Evolutionary conservation across 2,329 filamentous ascomycete species (phyloP), one percentile per base, ranked within the genome.

Genomic region (Sclerotinia minor): DNA sequence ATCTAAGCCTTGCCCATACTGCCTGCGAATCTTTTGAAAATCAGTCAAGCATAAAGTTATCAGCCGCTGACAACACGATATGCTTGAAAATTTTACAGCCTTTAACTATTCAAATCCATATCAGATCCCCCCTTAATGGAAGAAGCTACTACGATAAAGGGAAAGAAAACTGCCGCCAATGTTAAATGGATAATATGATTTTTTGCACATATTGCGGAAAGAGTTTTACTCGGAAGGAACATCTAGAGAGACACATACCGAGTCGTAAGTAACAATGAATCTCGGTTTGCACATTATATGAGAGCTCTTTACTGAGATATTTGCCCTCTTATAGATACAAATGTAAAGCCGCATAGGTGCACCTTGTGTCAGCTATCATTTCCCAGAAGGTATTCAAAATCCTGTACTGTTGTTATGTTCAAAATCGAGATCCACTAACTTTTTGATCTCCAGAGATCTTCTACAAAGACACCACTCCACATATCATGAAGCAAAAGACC

Each of bases 181-280:
- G 45, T 61, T 67, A 63, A 53, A 67, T 67, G 65, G 65, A 67
- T 57, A 72, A 65, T 66, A 80, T 80, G 79, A 78, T 85, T 60
- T 85, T 79, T 73, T 85, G 83, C 71, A 79, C 83, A 24, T 85
- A 85, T 72, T 85, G 83, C 73, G 83, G 83, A 67, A 84, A 83
- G 77, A 78, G 77, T 72, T 85, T 85, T 75, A 84, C 82, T 61
- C 80, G 83, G 72, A 85, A 85, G 74, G 83, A 85, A 71, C 83
- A 85, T 73, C 75, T 85, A n/a, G 83, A 85, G 71, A 80, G 83
- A 70, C 83, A 85, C 69, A 80, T 85, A 52, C 82, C 83, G 13
- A 82, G 75, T 66, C 83, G 83, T 85, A 74, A 77, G 83, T 77
- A 47, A 59, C 52, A 8, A 41, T 13, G 29, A 15, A 41, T 13